Base-by-base conservation (phyloP, 352 stramenopile genomes). In the Phytophthora niederhauseri region DNA sequence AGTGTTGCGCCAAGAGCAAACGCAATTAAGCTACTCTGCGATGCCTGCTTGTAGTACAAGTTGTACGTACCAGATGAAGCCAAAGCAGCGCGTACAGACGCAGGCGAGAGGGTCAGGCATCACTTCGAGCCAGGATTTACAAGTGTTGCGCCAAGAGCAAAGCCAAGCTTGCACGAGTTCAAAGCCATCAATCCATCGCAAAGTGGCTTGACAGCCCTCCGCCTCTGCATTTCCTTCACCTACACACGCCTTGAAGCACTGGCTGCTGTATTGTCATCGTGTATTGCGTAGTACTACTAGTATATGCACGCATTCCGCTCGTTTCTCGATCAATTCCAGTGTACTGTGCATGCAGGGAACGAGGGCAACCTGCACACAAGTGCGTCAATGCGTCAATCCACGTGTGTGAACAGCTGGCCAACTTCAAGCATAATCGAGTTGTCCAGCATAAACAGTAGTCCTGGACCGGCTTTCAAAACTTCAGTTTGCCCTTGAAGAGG, bases 391-490 rank as follows among this genome's bases (percentile, higher is more conserved):
- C 12, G 12, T 46, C 38, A 15, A 46, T 15, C 38, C 38, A 26
- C 24, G 24, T 26, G 1, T 26, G 0, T 15, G n/a, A 50, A 24
- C 17, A 50, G 19, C 43, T 50, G 17, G 43, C 19, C 43, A 19
- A 50, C 43, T 50, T 50, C 43, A 50, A 26, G 48, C 48, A 54
- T 28, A 54, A 54, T 15, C 48, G 20, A 9, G 8, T 26, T 54
- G 22, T 14, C 34, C 19, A 26, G 43, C 43, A 50, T 50, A 50
- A 50, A 26, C 43, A 50, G 43, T 50, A 50, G 43, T 50, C 17
- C 17, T 50, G 43, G 43, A 24, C 19, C 43, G 43, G 15, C 19
- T 50, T 19, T 24, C 43, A 24, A 17, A 43, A 50, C 43, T 50
- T 50, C 43, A 50, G 43, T 7, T 49, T 49, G 5, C 34, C 36